phyloP scores from a whole-genome alignment of 169 alveolate species.

The Plasmodium relictum region DNA sequence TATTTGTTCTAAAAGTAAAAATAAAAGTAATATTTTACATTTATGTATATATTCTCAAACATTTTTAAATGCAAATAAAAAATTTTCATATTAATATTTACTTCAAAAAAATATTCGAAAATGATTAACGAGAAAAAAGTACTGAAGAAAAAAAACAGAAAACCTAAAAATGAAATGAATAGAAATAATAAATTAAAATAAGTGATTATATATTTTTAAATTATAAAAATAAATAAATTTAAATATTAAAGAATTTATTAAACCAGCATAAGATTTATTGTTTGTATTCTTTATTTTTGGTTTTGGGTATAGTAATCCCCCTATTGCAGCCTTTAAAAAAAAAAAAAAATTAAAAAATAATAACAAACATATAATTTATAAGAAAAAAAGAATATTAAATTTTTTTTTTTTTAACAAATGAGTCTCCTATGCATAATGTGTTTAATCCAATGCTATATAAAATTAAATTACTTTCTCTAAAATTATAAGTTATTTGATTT shows the following conservation, averaged over 20 bases:
- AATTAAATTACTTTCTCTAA: slow-evolving; percentile 25
- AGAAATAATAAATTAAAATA: neutral
- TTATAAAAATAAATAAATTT: neutral
- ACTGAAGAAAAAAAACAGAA: slow-evolving; percentile 37
- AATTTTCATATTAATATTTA: neutral
- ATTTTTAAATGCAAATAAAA: too few species aligned
- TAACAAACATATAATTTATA: neutral
- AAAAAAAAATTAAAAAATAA: neutral
- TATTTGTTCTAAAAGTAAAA: neutral
- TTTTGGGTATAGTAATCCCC: slow-evolving; percentile 36
- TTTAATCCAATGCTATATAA: slow-evolving; percentile 36
- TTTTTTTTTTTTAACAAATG: slow-evolving; percentile 27
- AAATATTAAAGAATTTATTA: neutral
- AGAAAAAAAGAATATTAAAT: neutral
- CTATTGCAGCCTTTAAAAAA: slow-evolving; percentile 59
- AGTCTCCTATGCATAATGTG: slow-evolving; percentile 59
- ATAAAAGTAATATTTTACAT: neutral
- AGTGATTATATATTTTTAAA: neutral
- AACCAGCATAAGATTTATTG: slow-evolving; percentile 53
- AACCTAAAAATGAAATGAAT: slow-evolving; percentile 10
- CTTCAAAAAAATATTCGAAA: slow-evolving; percentile 31
- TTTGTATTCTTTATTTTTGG: slow-evolving; percentile 47
- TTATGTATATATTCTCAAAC: neutral
- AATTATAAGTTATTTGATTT: slow-evolving; percentile 11
- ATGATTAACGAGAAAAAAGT: slow-evolving; percentile 40